A percentile compares a stretch with the other conserved stretches of the same genome.
Conservation (phyloP, 2,329 filamentous ascomycete species). For the Botrytis elliptica region DNA sequence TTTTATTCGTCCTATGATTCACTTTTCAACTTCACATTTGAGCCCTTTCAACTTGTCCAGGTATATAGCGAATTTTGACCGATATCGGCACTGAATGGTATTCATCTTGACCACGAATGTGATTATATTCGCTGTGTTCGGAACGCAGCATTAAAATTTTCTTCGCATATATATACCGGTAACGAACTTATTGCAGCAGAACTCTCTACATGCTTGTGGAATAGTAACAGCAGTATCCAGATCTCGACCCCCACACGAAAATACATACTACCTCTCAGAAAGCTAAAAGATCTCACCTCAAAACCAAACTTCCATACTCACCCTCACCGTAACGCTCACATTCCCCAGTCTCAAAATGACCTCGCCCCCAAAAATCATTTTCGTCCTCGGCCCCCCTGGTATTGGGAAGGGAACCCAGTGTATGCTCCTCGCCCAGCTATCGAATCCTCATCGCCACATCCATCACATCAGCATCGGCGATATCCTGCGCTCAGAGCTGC, state of each 20-base stretch:
- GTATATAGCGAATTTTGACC: not conserved
- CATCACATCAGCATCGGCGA: slow-evolving; percentile 11
- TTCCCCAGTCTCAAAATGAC: not conserved
- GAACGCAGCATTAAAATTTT: not conserved
- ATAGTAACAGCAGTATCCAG: not conserved
- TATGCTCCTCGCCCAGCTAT: not conserved
- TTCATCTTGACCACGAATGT: not conserved
- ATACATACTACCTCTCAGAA: not conserved
- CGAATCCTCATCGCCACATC: not conserved
- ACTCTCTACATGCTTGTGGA: not conserved
- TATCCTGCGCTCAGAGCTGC: not conserved
- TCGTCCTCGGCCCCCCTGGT: slow-evolving; percentile 6
- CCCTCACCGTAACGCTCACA: not conserved
- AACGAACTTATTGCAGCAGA: rapidly evolving
- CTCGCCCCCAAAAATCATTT: not conserved
- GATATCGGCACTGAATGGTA: not conserved
- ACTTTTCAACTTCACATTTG: not conserved
- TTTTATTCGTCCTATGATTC: not conserved
- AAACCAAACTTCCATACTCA: not conserved
- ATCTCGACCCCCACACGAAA: not conserved
- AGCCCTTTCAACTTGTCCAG: not conserved
- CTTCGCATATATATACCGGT: not conserved
- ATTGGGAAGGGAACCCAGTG: slow-evolving; percentile 16
- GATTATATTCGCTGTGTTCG: not conserved
- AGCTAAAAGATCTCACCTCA: not conserved